phyloP scores from a whole-genome alignment of 2,329 filamentous ascomycete genomes.

The Huntiella savannae region DNA sequence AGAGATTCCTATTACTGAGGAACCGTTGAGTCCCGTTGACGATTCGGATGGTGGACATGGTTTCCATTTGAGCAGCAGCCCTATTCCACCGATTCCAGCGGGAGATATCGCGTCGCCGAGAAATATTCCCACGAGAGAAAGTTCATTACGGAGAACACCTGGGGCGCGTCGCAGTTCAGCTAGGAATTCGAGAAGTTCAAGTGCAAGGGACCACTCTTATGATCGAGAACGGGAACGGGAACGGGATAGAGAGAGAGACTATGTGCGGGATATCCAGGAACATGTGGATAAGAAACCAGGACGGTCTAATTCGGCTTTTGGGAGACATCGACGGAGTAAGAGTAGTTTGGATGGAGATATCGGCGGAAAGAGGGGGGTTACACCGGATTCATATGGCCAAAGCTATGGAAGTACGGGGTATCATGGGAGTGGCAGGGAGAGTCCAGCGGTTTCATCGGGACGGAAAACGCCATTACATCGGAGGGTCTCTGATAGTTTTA shows the following conservation, averaged over 20 bases:
- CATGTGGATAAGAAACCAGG: conserved; percentile 17
- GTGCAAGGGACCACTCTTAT: conserved; percentile 21
- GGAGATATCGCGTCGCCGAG: conserved; percentile 22
- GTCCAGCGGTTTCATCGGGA: neutral
- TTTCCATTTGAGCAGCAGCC: conserved; percentile 16
- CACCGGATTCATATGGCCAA: conserved; percentile 1
- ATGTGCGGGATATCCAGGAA: conserved; percentile 24
- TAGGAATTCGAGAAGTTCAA: conserved; percentile 11
- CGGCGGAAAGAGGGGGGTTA: neutral
- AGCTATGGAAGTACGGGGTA: neutral
- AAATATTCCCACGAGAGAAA: conserved; percentile 47
- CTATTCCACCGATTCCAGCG: conserved; percentile 19
- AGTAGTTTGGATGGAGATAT: conserved; percentile 7
- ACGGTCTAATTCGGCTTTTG: neutral
- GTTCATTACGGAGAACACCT: conserved; percentile 40
- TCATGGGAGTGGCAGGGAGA: neutral
- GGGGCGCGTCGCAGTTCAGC: conserved; percentile 31
- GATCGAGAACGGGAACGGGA: conserved; percentile 18
- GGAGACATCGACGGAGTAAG: conserved; percentile 6
- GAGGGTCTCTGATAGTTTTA: conserved; percentile 6
- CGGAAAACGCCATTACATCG: conserved; percentile 2
- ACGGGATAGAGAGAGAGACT: neutral
- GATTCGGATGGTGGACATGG: conserved; percentile 12
- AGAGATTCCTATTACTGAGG: conserved; percentile 37
- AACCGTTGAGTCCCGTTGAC: conserved; percentile 21